A percentile compares a stretch with the other conserved stretches of the same genome.
phyloP scores from a whole-genome alignment of 495 filamentous ascomycete genomes.

The Xylaria telfairii region DNA sequence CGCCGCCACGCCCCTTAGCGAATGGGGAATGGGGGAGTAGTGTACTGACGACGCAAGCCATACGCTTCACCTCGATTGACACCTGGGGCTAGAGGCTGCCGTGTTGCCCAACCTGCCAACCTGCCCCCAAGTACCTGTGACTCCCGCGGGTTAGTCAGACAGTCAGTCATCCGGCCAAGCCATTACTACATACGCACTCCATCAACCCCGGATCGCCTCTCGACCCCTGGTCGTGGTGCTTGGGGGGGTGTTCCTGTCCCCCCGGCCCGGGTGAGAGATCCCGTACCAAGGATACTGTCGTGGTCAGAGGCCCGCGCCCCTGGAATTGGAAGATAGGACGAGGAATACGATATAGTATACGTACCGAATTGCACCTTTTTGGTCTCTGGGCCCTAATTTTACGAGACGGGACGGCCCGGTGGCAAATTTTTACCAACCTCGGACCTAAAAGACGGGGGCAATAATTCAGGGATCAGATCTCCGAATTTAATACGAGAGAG shows the following conservation, averaged over 20 bases:
- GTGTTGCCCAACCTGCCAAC: conserved; percentile 11
- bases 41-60: conserved; percentile 17
- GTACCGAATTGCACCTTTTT: neutral
- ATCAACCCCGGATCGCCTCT: neutral
- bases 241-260: neutral
- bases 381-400: neutral
- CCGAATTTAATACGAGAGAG: neutral
- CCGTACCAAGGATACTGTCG: neutral
- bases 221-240: neutral
- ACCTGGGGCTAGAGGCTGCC: neutral
- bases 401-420: conserved; percentile 18
- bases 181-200: neutral
- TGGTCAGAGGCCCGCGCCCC: neutral
- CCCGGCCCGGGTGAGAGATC: conserved; percentile 2
- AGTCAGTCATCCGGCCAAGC: neutral
- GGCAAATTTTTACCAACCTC: neutral
- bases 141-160: conserved; percentile 7
- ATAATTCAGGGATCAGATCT: conserved; percentile 7
- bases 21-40: too few relatives aligned
- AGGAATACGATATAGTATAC: neutral
- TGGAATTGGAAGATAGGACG: neutral
- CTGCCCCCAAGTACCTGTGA: neutral
- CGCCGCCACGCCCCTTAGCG: neutral
- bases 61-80: conserved; percentile 1
- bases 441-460: neutral